These are phyloP conservation scores for Arachis monticola DNA, from an alignment of 331 rosid genomes.

Conservation along the genomic window DNA sequence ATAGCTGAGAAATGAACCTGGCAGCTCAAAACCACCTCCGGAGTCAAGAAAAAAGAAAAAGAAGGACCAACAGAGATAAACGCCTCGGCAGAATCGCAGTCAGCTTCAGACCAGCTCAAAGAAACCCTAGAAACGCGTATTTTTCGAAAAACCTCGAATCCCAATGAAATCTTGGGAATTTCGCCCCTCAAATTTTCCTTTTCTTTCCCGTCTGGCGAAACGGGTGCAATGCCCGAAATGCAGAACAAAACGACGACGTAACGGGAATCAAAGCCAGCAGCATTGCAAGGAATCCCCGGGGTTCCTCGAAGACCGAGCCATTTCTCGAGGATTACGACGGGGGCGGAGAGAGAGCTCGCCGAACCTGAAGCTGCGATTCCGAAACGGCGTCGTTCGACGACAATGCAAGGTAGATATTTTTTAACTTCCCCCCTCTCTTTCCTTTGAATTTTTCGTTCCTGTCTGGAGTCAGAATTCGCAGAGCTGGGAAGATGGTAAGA, in stretches of 20 bases:
- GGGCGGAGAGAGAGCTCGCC: conserved; percentile 19
- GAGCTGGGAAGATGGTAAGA: conserved; percentile 38
- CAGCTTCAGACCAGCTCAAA: conserved; percentile 55
- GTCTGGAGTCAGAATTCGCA: conserved; percentile 11
- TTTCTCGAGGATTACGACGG: conserved; percentile 29
- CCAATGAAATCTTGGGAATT: conserved; percentile 37
- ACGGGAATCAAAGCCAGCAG: conserved; percentile 33
- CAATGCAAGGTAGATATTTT: conserved; percentile 37
- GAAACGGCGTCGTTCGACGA: conserved; percentile 31
- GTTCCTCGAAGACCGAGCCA: conserved; percentile 35
- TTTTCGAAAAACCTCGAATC: conserved; percentile 30
- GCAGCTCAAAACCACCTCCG: conserved; percentile 46
- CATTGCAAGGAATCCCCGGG: conserved; percentile 45
- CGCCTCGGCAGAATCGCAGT: conserved; percentile 37
- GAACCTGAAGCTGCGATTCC: conserved; percentile 3
- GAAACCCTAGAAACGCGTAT: conserved; percentile 62
- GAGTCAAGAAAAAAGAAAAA: conserved; percentile 3
- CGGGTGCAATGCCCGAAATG: conserved; percentile 17
- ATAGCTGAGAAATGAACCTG: conserved; percentile 35
- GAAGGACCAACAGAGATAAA: neutral
- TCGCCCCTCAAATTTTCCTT: neutral
- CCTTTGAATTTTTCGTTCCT: neutral
- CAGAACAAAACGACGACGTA: conserved; percentile 11
- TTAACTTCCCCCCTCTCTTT: neutral
- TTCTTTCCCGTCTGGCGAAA: neutral